These are phyloP conservation scores for Drechslerella dactyloides DNA, from an alignment of 2,329 filamentous ascomycete species.

Conservation along the genomic window DNA sequence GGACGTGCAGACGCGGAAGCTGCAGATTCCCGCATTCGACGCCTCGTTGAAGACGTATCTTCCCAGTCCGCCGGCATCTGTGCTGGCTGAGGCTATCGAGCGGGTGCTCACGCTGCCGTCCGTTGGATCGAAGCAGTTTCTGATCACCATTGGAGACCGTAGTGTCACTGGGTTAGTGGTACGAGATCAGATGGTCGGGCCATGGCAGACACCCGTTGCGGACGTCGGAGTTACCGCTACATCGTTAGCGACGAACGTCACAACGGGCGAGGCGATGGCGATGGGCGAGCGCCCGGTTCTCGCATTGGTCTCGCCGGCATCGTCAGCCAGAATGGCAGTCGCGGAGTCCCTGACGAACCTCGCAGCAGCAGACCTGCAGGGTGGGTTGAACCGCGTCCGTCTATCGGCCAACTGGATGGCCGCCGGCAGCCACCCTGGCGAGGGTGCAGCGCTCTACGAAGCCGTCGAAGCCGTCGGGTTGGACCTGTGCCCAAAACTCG, in stretches of 20 bases:
- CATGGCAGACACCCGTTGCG: constrained; percentile 92
- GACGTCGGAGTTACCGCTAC: constrained; percentile 93
- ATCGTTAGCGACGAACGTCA: constrained; percentile 73
- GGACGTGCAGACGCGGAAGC: constrained; percentile 72
- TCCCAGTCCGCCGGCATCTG: constrained; percentile 64
- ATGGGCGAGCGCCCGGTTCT: constrained; percentile 92
- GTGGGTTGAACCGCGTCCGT: constrained; percentile 77
- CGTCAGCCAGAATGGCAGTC: constrained; percentile 95
- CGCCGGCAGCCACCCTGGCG: constrained; percentile 88
- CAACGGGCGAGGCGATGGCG: constrained; percentile 92
- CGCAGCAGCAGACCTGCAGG: constrained; percentile 76
- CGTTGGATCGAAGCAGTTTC: constrained; percentile 95
- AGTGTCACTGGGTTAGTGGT: constrained; percentile 87
- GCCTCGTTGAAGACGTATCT: constrained; percentile 72
- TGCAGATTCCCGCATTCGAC: constrained; percentile 74
- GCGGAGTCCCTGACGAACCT: constrained; percentile 93
- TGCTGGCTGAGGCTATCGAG: constrained; percentile 74
- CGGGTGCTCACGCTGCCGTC: constrained; percentile 83
- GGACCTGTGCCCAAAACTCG: constrained; percentile 87
- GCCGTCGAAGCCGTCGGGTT: constrained; percentile 91
- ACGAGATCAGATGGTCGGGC: constrained; percentile 93
- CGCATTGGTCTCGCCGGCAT: constrained; percentile 84
- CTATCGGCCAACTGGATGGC: constrained; percentile 99
- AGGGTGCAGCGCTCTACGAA: constrained; percentile 90
- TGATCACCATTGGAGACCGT: constrained; percentile 95